Evolutionary conservation across 371 early-diverging fungal species (phyloP), one percentile per base, ranked within the genome.

Genomic region (Saksenaea vasiformis): DNA sequence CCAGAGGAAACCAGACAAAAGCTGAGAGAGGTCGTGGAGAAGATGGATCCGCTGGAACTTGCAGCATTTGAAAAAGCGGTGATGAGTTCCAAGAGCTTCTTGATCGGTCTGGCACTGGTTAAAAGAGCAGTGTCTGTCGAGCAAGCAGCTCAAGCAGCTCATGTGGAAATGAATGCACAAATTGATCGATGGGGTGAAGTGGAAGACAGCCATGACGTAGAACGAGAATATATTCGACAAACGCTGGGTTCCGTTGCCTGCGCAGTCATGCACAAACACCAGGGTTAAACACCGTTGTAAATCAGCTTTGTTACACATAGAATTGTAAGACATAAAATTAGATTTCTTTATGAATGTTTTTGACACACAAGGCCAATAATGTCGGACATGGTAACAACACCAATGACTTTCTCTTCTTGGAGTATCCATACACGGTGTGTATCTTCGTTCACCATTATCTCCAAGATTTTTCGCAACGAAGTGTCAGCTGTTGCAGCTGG

Each of bases 131-230:
- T 95, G 38, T 73, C 87, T 0, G 95, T 90, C 0, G 93, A 95
- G 69, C 76, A 88, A 35, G 96, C 94, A 9, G 89, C 90, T 28
- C 67, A 70, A 59, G 95, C 95, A 1, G 89, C 95, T 0, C 89
- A 90, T 58, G 87, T 95, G 10, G 98, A 98, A 78, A 87, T 93
- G 28, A 76, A 83, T 60, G 83, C 91, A 26, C 98, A 98, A 80
- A 94, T 93, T 43, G 85, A 87, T 34, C 84, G 86, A 51, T 98
- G 96, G 96, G 98, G 98, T 58, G 90, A 92, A 74, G 93, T 98
- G 4, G 95, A 95, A 82, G 95, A 95, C 71, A 90, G 90, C 43
- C 83, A 82, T 55, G 83, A 82, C 59, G 83, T 82, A 9, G 83
- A 82, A 44, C 67, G 76, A 55, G 83, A 79, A 61, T 76, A 73